These are phyloP conservation scores for Saturnispora dispora DNA, from an alignment of 805 yeast genomes.

Conservation along the genomic window DNA sequence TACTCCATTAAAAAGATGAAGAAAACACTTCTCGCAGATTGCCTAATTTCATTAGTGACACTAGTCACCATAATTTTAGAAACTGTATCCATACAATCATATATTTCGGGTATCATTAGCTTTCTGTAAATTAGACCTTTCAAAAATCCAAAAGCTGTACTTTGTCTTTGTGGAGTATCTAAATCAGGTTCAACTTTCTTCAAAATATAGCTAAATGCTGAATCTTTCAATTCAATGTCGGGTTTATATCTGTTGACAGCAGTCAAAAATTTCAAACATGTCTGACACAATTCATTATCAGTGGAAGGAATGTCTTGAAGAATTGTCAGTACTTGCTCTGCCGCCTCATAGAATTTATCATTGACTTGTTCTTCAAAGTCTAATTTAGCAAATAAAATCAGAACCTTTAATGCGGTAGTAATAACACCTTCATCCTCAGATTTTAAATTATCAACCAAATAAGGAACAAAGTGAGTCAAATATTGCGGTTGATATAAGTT, in stretches of 20 bases:
- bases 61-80: slow-evolving; percentile 83
- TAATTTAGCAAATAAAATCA: slow-evolving; percentile 50
- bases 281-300: slow-evolving; percentile 69
- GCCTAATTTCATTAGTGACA: slow-evolving; percentile 74
- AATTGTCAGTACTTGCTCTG: slow-evolving; percentile 51
- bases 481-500: slow-evolving; percentile 49
- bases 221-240: slow-evolving; percentile 55
- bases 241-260: slow-evolving; percentile 61
- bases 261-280: slow-evolving; percentile 65
- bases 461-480: slow-evolving; percentile 66
- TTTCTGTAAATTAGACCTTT: slow-evolving; percentile 69
- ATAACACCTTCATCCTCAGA: slow-evolving; percentile 75
- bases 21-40: slow-evolving; percentile 73
- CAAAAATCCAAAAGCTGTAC: slow-evolving; percentile 77
- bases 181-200: slow-evolving; percentile 74
- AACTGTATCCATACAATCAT: slow-evolving; percentile 77
- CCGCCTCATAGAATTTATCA: slow-evolving; percentile 45
- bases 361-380: slow-evolving; percentile 51
- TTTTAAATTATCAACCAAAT: slow-evolving; percentile 49
- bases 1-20: slow-evolving; percentile 85
- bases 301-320: slow-evolving; percentile 73
- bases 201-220: slow-evolving; percentile 65
- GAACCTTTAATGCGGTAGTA: slow-evolving; percentile 53
- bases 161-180: slow-evolving; percentile 83
- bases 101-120: slow-evolving; percentile 75